Percentiles rank a stretch among this genome's conserved stretches.
Conservation (phyloP, 1,284 basidiomycete genomes). For the Chalciporus piperatoides region DNA sequence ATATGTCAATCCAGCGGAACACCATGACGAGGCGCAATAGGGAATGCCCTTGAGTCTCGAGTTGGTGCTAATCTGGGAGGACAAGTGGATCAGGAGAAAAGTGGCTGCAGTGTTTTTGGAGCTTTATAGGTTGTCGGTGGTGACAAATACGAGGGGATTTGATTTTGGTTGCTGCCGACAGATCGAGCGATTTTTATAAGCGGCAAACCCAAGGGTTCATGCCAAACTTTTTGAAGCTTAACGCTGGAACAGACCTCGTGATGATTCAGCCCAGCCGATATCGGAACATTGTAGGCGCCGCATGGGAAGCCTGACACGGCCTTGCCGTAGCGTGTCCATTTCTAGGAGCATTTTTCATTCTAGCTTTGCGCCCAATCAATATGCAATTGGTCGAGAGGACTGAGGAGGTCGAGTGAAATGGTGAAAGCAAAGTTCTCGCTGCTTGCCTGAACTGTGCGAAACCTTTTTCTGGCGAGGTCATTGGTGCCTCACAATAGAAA, state of each 20-base stretch:
- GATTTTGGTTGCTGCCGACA: background rate
- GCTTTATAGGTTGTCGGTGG: constrained; percentile 2
- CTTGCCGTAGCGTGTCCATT: background rate
- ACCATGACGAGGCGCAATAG: constrained; percentile 15
- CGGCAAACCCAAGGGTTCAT: background rate
- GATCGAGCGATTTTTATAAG: background rate
- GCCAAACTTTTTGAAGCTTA: background rate
- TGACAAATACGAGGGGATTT: background rate
- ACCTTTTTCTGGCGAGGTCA: background rate
- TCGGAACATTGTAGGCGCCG: background rate
- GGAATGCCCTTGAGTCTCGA: background rate
- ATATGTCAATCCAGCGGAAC: constrained; percentile 20
- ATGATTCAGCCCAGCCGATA: background rate
- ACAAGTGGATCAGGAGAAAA: background rate
- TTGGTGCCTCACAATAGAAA: background rate
- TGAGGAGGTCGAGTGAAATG: too few relatives aligned
- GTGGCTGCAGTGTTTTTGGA: too few relatives aligned
- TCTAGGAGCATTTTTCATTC: background rate
- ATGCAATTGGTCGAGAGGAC: background rate
- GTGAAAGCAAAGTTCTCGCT: too few relatives aligned
- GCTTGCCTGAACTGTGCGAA: too few relatives aligned
- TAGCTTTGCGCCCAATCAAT: background rate
- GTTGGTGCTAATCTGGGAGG: background rate
- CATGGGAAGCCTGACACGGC: background rate
- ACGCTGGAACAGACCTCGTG: background rate